Evolutionary conservation across 768 basidiomycete species (phyloP), one percentile per base, ranked within the genome.

Genomic region (Cystofilobasidium bisporidii): DNA sequence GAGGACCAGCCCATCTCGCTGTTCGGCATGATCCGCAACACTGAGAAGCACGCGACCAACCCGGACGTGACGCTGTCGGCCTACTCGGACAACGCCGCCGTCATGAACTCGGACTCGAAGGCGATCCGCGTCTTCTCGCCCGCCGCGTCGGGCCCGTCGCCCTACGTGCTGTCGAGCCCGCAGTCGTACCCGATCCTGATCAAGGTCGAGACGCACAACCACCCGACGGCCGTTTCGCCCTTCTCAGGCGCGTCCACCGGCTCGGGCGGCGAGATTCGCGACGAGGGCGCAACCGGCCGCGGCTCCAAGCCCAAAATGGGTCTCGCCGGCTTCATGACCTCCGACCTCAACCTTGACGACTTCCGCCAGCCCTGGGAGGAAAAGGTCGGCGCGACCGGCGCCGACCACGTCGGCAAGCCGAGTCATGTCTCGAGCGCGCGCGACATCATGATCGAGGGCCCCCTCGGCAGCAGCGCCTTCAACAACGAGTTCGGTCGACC

Each of bases 131-230:
- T 69, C 56, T 97, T 98, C 74, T 82, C 84, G 36, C 81, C 85
- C 24, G 67, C 64, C 24, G 64, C 70, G 36, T 68, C 61, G 17
- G 56, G 56, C 38, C 69, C 70, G 32, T 4, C 71, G 72, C 50
- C 64, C 24, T 63, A 65, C 43, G 67, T 70, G n/a, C 71, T 67
- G 2, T 71, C 77, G 9, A 73, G 69, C 22, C 72, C 72, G 69
- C 70, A 61, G n/a, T 80, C 85, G 15, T 88, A 89, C 80, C 90
- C 86, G 18, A 88, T 99, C 65, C 82, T 98, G 28, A 85, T 92
- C 80, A 99, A 99, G 79, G 96, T 98, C 68, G 96, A 98, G 79
- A 99, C 96, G 2, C 96, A 99, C 77, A 99, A 99, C 75, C 96
- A 98, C 74, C 96, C 96, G 3, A 98, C 94, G 2, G 96, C 94